phyloP scores from a whole-genome alignment of 495 filamentous ascomycete genomes.

The Xylaria curta region DNA sequence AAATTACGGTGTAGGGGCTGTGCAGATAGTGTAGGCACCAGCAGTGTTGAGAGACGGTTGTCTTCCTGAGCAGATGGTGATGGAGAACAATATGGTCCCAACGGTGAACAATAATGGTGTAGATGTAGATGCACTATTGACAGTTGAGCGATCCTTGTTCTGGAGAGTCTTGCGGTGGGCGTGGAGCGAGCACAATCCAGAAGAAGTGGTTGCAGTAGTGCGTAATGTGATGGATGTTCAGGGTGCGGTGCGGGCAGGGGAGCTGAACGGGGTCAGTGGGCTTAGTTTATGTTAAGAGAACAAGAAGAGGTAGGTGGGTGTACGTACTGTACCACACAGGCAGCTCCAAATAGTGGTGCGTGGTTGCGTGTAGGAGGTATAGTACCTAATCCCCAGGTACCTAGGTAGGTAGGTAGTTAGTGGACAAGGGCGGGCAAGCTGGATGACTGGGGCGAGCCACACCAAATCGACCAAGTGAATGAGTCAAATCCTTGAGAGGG shows the following conservation, averaged over 20 bases:
- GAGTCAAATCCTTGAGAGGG: constrained; percentile 15
- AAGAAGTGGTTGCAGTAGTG: constrained; percentile 27
- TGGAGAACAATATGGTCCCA: background rate
- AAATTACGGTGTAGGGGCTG: constrained; percentile 17
- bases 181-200: background rate
- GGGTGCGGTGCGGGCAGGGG: constrained; percentile 13
- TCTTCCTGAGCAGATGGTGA: background rate
- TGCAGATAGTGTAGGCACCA: background rate
- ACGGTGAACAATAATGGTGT: background rate
- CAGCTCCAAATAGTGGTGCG: background rate
- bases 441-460: constrained; percentile 10
- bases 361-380: background rate
- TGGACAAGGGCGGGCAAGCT: background rate
- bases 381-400: constrained; percentile 6
- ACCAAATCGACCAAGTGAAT: constrained; percentile 15
- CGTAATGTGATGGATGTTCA: constrained; percentile 11
- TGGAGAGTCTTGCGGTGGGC: constrained; percentile 10
- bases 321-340: background rate
- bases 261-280: background rate
- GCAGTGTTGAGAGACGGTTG: background rate
- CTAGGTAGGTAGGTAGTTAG: background rate
- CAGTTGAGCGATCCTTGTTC: constrained; percentile 10
- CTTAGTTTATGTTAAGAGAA: background rate
- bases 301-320: background rate
- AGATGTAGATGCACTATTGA: constrained; percentile 7